These are phyloP conservation scores for Candida saitoana DNA, from an alignment of 805 yeast genomes.

Conservation along the genomic window DNA sequence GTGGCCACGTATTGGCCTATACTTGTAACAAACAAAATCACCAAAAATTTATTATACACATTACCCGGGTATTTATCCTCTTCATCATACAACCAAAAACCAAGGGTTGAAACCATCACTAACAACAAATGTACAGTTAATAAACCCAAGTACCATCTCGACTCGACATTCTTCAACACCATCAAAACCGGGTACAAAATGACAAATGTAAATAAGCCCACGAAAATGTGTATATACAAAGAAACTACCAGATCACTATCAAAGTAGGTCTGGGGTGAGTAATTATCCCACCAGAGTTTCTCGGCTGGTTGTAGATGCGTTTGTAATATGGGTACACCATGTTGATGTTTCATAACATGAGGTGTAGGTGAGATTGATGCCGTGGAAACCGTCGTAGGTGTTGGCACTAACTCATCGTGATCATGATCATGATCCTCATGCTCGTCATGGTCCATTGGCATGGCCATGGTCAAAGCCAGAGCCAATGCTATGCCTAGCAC, in stretches of 20 bases:
- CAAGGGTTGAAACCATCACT: slow-evolving; percentile 48
- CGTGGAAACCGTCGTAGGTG: slow-evolving; percentile 2
- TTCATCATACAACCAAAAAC: not conserved
- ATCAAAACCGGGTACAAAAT: slow-evolving; percentile 66
- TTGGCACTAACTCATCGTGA: slow-evolving; percentile 8
- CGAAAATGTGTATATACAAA: slow-evolving; percentile 51
- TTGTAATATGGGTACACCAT: slow-evolving; percentile 72
- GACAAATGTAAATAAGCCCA: slow-evolving; percentile 42
- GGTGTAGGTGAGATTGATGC: slow-evolving; percentile 22
- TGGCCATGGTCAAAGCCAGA: not conserved
- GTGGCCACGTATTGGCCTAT: slow-evolving; percentile 54
- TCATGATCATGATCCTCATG: slow-evolving; percentile 5
- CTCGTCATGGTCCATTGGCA: not conserved
- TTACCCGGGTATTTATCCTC: slow-evolving; percentile 64
- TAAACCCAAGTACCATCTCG: slow-evolving; percentile 52
- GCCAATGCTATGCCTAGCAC: not conserved
- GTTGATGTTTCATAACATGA: slow-evolving; percentile 42
- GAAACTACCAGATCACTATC: slow-evolving; percentile 47
- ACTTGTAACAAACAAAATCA: slow-evolving; percentile 52
- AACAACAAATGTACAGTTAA: slow-evolving; percentile 48
- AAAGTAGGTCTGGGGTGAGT: slow-evolving; percentile 75
- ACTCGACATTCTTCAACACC: slow-evolving; percentile 56
- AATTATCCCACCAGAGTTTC: slow-evolving; percentile 68
- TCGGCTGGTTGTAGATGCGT: slow-evolving; percentile 70
- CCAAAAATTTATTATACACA: slow-evolving; percentile 64